Conservation (phyloP, 805 yeast species). For the Yarrowia osloensis region DNA sequence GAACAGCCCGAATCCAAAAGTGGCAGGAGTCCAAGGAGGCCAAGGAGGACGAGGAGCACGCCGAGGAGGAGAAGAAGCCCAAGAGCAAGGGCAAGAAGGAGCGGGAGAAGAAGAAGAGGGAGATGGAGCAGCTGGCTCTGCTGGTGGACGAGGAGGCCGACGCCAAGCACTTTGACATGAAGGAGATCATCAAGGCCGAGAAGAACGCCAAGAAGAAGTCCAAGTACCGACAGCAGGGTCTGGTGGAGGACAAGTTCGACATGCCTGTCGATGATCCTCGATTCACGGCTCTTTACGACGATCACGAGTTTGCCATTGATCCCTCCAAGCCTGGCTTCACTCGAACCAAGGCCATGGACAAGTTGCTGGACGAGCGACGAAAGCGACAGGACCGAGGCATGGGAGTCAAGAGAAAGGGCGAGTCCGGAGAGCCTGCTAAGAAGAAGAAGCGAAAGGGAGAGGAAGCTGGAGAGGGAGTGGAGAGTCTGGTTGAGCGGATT, state of each 20-base stretch:
- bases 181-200: constrained; percentile 73
- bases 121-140: constrained; percentile 68
- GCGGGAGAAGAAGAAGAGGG: constrained; percentile 44
- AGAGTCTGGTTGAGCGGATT: not conserved
- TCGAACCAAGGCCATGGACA: constrained; percentile 82
- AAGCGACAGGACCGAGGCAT: constrained; percentile 36
- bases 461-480: not conserved
- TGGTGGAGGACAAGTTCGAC: constrained; percentile 48
- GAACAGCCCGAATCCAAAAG: constrained; percentile 78
- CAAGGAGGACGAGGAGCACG: constrained; percentile 47
- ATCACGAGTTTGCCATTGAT: constrained; percentile 91
- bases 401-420: constrained; percentile 5
- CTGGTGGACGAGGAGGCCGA: constrained; percentile 52
- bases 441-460: not conserved
- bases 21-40: constrained; percentile 60
- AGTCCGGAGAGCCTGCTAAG: not conserved
- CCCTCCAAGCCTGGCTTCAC: constrained; percentile 90
- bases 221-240: constrained; percentile 44
- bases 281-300: constrained; percentile 79
- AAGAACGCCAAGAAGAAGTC: constrained; percentile 58
- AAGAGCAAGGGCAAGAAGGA: constrained; percentile 36
- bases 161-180: constrained; percentile 73
- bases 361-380: constrained; percentile 71
- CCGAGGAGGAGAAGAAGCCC: constrained; percentile 35
- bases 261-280: constrained; percentile 82